phyloP scores from a whole-genome alignment of 345 rosid genomes.

The Ceriops zippeliana region DNA sequence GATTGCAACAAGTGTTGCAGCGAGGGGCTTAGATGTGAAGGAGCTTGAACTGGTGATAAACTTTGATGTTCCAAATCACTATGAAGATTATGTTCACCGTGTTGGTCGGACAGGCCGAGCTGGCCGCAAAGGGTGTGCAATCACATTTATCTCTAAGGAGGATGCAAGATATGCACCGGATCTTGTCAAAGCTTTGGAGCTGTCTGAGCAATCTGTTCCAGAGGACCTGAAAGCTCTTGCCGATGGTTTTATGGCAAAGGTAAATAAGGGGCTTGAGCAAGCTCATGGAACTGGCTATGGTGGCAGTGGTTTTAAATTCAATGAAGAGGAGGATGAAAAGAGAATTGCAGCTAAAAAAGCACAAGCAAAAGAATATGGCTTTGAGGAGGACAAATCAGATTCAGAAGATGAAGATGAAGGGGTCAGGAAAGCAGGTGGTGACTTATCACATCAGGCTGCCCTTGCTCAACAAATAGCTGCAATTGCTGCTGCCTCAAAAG shows the following conservation, averaged over 20 bases:
- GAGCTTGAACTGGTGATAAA: conserved; percentile 92
- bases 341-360: conserved; percentile 95
- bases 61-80: conserved; percentile 90
- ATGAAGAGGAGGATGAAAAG: conserved; percentile 96
- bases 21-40: conserved; percentile 96
- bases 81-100: conserved; percentile 96
- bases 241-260: conserved; percentile 86
- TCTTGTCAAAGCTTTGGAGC: conserved; percentile 88
- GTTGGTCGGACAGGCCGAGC: conserved; percentile 98
- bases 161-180: conserved; percentile 97
- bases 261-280: conserved; percentile 89
- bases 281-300: conserved; percentile 97
- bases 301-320: conserved; percentile 96
- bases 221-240: conserved; percentile 84
- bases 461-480: conserved; percentile 65
- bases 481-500: conserved; percentile 63
- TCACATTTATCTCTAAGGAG: conserved; percentile 86
- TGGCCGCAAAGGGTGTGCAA: conserved; percentile 89
- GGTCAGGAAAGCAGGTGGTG: conserved; percentile 83
- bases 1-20: conserved; percentile 91
- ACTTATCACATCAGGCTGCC: conserved; percentile 70
- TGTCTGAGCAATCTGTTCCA: conserved; percentile 94
- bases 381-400: conserved; percentile 94
- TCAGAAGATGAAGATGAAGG: conserved; percentile 71
- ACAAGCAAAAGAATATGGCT: conserved; percentile 92